Percentiles rank a stretch among this genome's conserved stretches.
Evolutionary conservation across 1,284 basidiomycete genomes (phyloP).

Genomic region (Athelia sp.): DNA sequence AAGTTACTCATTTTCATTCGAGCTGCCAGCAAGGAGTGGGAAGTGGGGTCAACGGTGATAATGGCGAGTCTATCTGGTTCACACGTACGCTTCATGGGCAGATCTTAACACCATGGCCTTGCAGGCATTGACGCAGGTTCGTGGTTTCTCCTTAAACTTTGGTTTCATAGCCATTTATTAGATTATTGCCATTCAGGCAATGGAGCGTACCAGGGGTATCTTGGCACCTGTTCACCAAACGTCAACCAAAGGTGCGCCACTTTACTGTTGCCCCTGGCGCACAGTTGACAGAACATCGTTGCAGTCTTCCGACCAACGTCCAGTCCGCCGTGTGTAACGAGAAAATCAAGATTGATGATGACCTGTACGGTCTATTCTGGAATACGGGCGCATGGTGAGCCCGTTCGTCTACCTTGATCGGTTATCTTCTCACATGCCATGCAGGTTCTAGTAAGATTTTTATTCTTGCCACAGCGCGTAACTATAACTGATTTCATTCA

Average conservation of each 20-base stretch:
- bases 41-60: neutral
- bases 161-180: neutral
- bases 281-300: neutral
- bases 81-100: too few relatives aligned
- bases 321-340: constrained; percentile 11
- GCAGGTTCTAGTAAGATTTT: too few relatives aligned
- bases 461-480: too few relatives aligned
- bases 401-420: neutral
- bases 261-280: neutral
- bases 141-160: neutral
- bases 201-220: neutral
- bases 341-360: constrained; percentile 10
- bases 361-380: constrained; percentile 11
- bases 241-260: neutral
- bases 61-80: too few relatives aligned
- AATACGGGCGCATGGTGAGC: constrained; percentile 10
- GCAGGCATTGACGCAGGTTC: constrained; percentile 4
- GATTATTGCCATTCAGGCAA: constrained; percentile 6
- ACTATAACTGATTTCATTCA: neutral
- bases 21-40: constrained; percentile 11
- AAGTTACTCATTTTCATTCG: neutral
- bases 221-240: neutral
- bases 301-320: constrained; percentile 7
- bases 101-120: neutral
- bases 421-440: neutral